phyloP scores from a whole-genome alignment of 805 yeast genomes.

The Zygosaccharomyces lentus region DNA sequence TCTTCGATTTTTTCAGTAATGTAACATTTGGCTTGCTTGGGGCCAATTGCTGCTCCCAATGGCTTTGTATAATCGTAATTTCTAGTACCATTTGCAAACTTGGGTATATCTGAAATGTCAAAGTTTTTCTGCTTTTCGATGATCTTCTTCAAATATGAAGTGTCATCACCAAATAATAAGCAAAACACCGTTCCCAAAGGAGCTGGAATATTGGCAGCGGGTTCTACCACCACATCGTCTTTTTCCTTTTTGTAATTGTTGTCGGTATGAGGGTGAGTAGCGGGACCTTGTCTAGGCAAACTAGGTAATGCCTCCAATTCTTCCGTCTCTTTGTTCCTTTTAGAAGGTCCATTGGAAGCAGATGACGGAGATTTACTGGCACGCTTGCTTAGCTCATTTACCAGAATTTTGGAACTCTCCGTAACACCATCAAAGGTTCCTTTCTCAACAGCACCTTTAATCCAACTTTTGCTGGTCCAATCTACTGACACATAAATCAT shows the following conservation, averaged over 20 bases:
- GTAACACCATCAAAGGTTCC: constrained; percentile 72
- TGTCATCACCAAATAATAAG: constrained; percentile 59
- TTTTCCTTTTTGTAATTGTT: constrained; percentile 41
- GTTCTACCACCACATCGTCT: constrained; percentile 48
- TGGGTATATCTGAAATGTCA: constrained; percentile 50
- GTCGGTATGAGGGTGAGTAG: constrained; percentile 44
- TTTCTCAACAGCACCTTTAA: constrained; percentile 69
- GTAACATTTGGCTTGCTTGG: constrained; percentile 63
- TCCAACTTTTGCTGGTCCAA: constrained; percentile 78
- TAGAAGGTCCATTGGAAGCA: constrained; percentile 4
- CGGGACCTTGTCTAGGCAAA: constrained; percentile 36
- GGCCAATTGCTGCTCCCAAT: constrained; percentile 59
- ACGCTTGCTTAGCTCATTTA: constrained; percentile 44
- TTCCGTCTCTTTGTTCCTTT: constrained; percentile 16
- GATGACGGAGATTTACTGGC: constrained; percentile 12
- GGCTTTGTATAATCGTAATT: constrained; percentile 56
- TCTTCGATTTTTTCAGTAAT: constrained; percentile 53
- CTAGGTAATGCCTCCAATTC: constrained; percentile 19
- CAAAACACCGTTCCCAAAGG: constrained; percentile 63
- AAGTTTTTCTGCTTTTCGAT: constrained; percentile 58
- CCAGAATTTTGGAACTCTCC: constrained; percentile 47
- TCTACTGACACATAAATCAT: constrained; percentile 52
- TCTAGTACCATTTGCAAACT: constrained; percentile 41
- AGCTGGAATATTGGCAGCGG: constrained; percentile 49
- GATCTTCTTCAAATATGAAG: constrained; percentile 43